A percentile compares a stretch with the other conserved stretches of the same genome.
These are phyloP conservation scores for Morella rubra DNA, from an alignment of 306 rosid genomes.

Conservation along the genomic window DNA sequence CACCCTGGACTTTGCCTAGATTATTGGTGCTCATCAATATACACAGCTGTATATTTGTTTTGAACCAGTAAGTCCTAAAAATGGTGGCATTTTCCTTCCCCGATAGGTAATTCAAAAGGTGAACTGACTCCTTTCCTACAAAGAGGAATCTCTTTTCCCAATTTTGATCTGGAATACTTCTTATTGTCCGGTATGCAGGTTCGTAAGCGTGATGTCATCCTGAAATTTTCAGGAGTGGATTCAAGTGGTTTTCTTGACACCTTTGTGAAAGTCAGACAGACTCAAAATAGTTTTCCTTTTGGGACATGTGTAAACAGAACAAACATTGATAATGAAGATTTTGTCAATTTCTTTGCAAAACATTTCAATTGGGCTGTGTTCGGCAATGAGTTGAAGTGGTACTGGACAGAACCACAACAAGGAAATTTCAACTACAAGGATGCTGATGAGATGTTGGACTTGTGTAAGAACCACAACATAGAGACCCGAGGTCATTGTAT, in stretches of 20 bases:
- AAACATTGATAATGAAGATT: slow-evolving; percentile 90
- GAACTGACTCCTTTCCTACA: slow-evolving; percentile 8
- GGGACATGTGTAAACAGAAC: slow-evolving; percentile 80
- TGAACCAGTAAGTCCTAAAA: background rate
- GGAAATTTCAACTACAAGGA: slow-evolving; percentile 84
- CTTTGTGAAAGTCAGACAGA: slow-evolving; percentile 61
- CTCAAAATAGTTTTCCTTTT: slow-evolving; percentile 68
- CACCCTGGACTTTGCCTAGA: background rate
- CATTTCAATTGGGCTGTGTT: slow-evolving; percentile 96
- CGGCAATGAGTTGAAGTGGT: slow-evolving; percentile 96
- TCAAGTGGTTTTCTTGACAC: slow-evolving; percentile 34
- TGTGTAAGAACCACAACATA: slow-evolving; percentile 65
- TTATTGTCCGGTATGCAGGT: slow-evolving; percentile 47
- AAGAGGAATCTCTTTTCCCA: background rate
- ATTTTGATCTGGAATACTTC: slow-evolving; percentile 20
- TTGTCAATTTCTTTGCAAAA: slow-evolving; percentile 62
- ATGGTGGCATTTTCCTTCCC: background rate
- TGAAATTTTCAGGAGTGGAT: slow-evolving; percentile 69
- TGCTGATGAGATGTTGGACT: slow-evolving; percentile 71
- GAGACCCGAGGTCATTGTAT: slow-evolving; percentile 83
- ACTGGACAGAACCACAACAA: slow-evolving; percentile 82
- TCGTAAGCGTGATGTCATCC: slow-evolving; percentile 72
- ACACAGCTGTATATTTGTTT: background rate
- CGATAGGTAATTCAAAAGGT: background rate
- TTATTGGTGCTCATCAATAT: background rate